These are phyloP conservation scores for Chalciporus sphaerocephalus DNA, from an alignment of 768 basidiomycete genomes.

Conservation along the genomic window DNA sequence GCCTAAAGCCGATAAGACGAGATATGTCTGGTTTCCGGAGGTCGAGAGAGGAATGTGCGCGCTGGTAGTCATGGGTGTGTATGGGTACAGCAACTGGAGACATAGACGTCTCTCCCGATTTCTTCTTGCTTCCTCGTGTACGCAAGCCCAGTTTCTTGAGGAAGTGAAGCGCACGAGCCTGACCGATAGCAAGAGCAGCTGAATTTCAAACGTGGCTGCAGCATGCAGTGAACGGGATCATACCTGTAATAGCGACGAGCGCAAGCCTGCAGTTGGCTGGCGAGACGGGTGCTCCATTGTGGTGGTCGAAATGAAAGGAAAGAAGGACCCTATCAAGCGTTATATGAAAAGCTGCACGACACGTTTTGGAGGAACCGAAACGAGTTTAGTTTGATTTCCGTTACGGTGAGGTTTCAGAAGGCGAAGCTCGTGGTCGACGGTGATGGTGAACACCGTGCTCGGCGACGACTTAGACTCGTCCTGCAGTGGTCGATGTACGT, in stretches of 20 bases:
- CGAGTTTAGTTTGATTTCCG: slow-evolving; percentile 17
- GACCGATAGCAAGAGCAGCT: slow-evolving; percentile 2
- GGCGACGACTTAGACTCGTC: too few relatives aligned
- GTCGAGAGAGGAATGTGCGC: slow-evolving; percentile 35
- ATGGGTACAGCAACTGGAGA: slow-evolving; percentile 22
- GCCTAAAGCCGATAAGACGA: slow-evolving; percentile 21
- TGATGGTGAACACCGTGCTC: too few relatives aligned
- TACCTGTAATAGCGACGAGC: slow-evolving; percentile 28
- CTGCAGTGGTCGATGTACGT: too few relatives aligned
- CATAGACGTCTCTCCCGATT: slow-evolving; percentile 22
- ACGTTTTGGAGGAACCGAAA: slow-evolving; percentile 29
- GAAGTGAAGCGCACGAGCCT: slow-evolving; percentile 36
- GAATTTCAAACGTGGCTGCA: slow-evolving; percentile 13
- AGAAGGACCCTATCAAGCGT: slow-evolving; percentile 9
- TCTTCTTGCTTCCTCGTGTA: slow-evolving; percentile 31
- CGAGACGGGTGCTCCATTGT: slow-evolving; percentile 27
- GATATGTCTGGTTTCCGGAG: slow-evolving; percentile 26
- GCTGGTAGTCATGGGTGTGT: slow-evolving; percentile 21
- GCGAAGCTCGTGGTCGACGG: background rate
- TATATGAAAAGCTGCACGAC: slow-evolving; percentile 16
- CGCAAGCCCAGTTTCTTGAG: slow-evolving; percentile 36
- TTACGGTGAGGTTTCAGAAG: background rate
- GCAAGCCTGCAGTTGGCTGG: slow-evolving; percentile 23
- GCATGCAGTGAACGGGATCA: background rate
- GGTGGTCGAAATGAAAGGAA: slow-evolving; percentile 15